A percentile compares a stretch with the other conserved stretches of the same genome.
phyloP scores from a whole-genome alignment of 306 rosid species.

The Clitoria ternatea region DNA sequence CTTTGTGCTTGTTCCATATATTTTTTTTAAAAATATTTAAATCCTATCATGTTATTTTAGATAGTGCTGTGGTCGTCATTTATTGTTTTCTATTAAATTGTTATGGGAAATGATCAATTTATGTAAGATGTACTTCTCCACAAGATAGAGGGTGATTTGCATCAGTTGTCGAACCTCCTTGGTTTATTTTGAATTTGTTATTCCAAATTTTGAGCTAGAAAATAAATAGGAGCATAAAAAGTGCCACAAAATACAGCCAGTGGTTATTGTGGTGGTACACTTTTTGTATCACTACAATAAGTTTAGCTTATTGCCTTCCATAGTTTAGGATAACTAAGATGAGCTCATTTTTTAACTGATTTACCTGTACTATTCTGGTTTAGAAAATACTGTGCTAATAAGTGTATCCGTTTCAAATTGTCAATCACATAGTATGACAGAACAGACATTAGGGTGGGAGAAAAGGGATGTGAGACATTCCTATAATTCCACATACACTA shows the following conservation, averaged over 20 bases:
- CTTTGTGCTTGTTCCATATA: not conserved
- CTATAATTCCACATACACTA: not conserved
- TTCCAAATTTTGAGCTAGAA: not conserved
- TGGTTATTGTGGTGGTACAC: not conserved
- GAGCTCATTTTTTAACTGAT: not conserved
- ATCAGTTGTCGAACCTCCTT: not conserved
- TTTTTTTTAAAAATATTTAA: not conserved
- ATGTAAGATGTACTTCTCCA: not conserved
- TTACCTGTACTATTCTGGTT: not conserved
- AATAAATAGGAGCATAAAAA: not conserved
- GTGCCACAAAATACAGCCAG: not conserved
- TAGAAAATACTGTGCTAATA: not conserved
- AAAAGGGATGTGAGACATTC: not conserved
- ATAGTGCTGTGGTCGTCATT: not conserved
- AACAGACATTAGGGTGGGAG: not conserved
- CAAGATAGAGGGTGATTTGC: not conserved
- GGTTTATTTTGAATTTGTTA: not conserved
- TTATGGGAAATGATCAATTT: not conserved
- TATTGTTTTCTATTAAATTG: not conserved
- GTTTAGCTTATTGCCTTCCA: not conserved
- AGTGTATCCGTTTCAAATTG: not conserved
- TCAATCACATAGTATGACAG: not conserved
- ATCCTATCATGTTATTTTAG: not conserved
- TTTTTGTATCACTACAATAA: not conserved
- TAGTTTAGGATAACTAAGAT: not conserved